Evolutionary conservation across 805 yeast species (phyloP).

Genomic region (Nakazawaea wickerhamii): DNA sequence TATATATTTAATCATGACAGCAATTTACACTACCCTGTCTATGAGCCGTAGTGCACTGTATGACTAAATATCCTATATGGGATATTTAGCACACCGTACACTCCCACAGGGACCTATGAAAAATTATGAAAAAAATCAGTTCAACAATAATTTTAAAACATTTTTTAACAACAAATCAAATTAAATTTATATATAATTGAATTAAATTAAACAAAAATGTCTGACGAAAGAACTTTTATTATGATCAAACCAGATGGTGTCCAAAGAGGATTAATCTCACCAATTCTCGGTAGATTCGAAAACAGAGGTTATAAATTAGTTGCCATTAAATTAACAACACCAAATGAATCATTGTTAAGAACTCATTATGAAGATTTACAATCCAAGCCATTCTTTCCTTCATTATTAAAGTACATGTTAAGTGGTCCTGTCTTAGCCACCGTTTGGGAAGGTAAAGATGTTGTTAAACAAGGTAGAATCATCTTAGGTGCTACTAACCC

Average conservation of each 20-base stretch:
- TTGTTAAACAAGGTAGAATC: slow-evolving; percentile 96
- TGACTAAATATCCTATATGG: no score
- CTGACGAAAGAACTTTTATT: slow-evolving; percentile 84
- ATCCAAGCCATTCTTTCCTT: slow-evolving; percentile 97
- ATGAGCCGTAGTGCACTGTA: no score
- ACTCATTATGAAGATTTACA: slow-evolving; percentile 95
- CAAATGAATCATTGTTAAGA: slow-evolving; percentile 82
- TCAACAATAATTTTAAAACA: background rate
- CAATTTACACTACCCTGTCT: no score
- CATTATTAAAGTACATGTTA: slow-evolving; percentile 90
- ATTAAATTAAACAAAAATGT: slow-evolving; percentile 30
- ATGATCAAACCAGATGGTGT: slow-evolving; percentile 99
- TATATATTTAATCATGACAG: no score
- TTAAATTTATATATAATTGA: background rate
- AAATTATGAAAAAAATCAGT: no score
- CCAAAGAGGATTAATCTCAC: slow-evolving; percentile 94
- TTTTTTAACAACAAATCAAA: background rate
- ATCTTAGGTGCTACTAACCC: slow-evolving; percentile 99
- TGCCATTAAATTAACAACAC: slow-evolving; percentile 85
- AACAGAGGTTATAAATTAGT: slow-evolving; percentile 97
- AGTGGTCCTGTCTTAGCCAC: slow-evolving; percentile 99
- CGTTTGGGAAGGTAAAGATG: slow-evolving; percentile 99
- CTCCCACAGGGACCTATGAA: no score
- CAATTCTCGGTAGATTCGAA: slow-evolving; percentile 90
- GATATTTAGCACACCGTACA: no score